A percentile compares a stretch with the other conserved stretches of the same genome.
Conservation (phyloP, 139 green algal species). For the Chlamydomonas incerta region DNA sequence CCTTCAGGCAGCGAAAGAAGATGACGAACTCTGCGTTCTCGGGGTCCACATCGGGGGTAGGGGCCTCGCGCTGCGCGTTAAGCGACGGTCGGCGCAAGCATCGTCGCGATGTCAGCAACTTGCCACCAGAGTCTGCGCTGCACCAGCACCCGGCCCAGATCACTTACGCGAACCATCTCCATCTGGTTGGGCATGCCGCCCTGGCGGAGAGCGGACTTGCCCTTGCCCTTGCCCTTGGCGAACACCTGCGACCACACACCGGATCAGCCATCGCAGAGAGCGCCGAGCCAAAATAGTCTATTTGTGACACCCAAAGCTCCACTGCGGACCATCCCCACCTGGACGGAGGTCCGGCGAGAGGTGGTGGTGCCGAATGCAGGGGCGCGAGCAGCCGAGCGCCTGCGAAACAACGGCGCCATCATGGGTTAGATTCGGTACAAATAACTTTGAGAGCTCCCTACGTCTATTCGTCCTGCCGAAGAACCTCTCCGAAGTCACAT, state of each 20-base stretch:
- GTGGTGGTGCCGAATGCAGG: slow-evolving; percentile 3
- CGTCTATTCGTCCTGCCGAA: neutral
- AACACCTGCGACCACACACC: slow-evolving; percentile 34
- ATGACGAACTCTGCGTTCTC: slow-evolving; percentile 86
- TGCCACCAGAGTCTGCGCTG: neutral
- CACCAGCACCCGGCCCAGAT: neutral
- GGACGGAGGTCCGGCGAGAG: slow-evolving; percentile 13
- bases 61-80: slow-evolving; percentile 45
- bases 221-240: slow-evolving; percentile 61
- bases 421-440: neutral
- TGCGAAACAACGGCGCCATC: neutral
- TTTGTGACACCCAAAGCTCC: no score
- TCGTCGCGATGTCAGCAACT: neutral
- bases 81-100: neutral
- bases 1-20: slow-evolving; percentile 68
- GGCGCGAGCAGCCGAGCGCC: neutral
- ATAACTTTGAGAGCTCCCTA: neutral
- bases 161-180: slow-evolving; percentile 31
- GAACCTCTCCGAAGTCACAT: neutral
- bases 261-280: neutral
- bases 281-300: no score
- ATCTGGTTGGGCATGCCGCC: slow-evolving; percentile 30
- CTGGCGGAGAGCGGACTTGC: slow-evolving; percentile 33
- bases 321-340: neutral
- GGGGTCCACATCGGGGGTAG: slow-evolving; percentile 75